Evolutionary conservation across 2,329 filamentous ascomycete genomes (phyloP).

Genomic region (Elsinoe fawcettii): DNA sequence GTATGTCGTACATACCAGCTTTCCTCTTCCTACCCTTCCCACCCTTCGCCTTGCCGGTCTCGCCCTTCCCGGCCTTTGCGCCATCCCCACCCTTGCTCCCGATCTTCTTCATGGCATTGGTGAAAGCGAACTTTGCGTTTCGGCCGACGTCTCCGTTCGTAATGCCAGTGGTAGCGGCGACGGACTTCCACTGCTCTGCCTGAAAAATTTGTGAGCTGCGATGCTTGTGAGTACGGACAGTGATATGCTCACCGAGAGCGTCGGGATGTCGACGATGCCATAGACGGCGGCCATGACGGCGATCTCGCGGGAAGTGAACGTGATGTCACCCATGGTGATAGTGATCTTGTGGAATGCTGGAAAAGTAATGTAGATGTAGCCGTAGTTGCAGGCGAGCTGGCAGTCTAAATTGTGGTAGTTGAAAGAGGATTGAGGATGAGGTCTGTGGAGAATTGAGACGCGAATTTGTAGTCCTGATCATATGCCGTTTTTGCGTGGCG

Average conservation of each 20-base stretch:
- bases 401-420: not conserved
- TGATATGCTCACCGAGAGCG: not conserved
- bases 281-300: slow-evolving; percentile 12
- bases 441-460: not conserved
- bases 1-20: not conserved
- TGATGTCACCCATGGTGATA: not conserved
- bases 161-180: slow-evolving; percentile 1
- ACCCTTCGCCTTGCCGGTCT: not conserved
- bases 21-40: not conserved
- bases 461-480: not conserved
- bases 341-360: not conserved
- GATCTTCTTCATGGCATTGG: not conserved
- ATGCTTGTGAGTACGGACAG: not conserved
- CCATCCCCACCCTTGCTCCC: not conserved
- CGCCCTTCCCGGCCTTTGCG: not conserved
- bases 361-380: not conserved
- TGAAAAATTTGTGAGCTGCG: not conserved
- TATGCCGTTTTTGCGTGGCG: not conserved
- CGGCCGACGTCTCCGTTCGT: slow-evolving; percentile 3
- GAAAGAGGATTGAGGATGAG: not conserved
- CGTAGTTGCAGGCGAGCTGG: not conserved
- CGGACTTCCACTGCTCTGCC: slow-evolving; percentile 8
- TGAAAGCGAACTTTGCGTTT: slow-evolving; percentile 11
- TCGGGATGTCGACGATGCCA: not conserved
- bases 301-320: not conserved